Evolutionary conservation across 148 eudicot genomes (phyloP), one percentile per base, ranked within the genome.

Genomic region (Dianthus caryophyllus): DNA sequence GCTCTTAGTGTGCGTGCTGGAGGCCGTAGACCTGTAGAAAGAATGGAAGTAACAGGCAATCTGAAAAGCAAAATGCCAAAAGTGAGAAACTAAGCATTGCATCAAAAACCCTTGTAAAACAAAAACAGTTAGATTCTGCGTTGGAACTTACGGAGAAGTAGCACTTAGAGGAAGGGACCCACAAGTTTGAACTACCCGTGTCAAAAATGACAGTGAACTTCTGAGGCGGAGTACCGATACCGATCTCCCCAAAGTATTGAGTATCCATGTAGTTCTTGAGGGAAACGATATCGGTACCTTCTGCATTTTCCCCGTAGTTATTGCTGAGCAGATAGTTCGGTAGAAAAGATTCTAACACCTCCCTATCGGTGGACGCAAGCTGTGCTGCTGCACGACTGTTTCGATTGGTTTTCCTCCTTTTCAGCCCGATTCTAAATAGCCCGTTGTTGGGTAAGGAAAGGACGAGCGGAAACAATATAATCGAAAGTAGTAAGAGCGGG

Each of bases 161-260:
- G 80, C 98, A 93, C 76, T 86, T 88, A n/a, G 95, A 62, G 26
- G 98, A 93, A 18, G 98, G 98, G 21, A 93, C 91, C 98, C 98
- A 93, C 56, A 93, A 70, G 62, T 93, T 93, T 41, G 98, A 82
- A 78, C 98, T 93, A n/a, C 98, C 96, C 2, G 98, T 93, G 68
- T 93, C 98, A 20, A 93, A 93, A 50, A 93, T 81, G 14, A 93
- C 98, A 63, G 94, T 93, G 56, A 93, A 93, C 43, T 84, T 93
- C 84, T 93, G 98, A 55, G 95, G 87, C 18, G 98, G 98, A 15
- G 91, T 82, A 36, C 98, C 98, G 71, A 93, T 21, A 52, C 86
- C 98, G 71, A 93, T 85, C 82, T 93, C 91, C 64, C 98, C 97
- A 74, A 76, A 92, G 75, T 92, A 92, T 69, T 92, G 97, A 80